Conservation (phyloP, 2,329 filamentous ascomycete genomes). For the Emmonsiellopsis sp. region DNA sequence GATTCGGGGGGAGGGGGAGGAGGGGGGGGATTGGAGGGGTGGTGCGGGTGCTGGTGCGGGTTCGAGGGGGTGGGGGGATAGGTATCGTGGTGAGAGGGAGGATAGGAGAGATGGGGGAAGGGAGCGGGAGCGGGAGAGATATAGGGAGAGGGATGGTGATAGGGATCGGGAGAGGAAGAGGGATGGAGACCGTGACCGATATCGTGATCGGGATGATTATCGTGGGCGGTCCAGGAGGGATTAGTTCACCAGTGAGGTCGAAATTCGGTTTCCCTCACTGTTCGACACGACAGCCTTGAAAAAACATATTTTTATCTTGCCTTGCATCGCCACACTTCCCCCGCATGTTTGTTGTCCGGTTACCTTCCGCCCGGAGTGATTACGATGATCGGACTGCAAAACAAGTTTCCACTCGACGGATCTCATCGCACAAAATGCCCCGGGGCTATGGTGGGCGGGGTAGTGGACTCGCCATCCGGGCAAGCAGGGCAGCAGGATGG, state of each 20-base stretch:
- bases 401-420: no score
- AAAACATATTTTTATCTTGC: no score
- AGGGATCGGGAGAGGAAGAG: neutral
- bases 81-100: constrained; percentile 7
- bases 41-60: constrained; percentile 5
- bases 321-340: no score
- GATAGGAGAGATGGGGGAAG: constrained; percentile 14
- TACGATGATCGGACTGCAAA: no score
- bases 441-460: no score
- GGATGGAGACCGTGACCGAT: constrained; percentile 1
- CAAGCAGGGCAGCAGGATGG: no score
- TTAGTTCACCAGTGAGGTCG: neutral
- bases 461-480: no score
- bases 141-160: neutral
- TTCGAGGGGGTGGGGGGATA: constrained; percentile 6
- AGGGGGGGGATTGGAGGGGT: constrained; percentile 51
- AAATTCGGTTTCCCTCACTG: neutral
- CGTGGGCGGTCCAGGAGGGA: constrained; percentile 2
- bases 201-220: constrained; percentile 1
- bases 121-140: neutral
- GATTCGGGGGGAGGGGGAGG: constrained; percentile 79
- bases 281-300: neutral
- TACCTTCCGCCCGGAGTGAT: no score
- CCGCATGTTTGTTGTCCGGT: no score
- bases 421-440: no score